Percentiles rank a stretch among this genome's conserved stretches.
Evolutionary conservation across 768 basidiomycete genomes (phyloP).

Genomic region (Suillus bovinus): DNA sequence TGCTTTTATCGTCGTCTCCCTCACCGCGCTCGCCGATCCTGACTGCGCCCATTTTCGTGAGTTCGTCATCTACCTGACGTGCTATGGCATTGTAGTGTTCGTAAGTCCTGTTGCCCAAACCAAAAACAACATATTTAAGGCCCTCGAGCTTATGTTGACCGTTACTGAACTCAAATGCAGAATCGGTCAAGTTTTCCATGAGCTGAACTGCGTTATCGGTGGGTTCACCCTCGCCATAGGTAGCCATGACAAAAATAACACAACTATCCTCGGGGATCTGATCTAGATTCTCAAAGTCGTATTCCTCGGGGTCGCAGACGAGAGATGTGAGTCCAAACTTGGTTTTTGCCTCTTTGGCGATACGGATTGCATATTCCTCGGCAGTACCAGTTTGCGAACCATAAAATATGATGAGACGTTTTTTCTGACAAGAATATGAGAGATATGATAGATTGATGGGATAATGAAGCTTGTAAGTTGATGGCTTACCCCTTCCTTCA

Average conservation of each 20-base stretch:
- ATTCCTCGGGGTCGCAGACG: slow-evolving; percentile 98
- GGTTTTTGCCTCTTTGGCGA: slow-evolving; percentile 97
- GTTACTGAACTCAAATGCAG: slow-evolving; percentile 83
- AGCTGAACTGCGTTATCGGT: slow-evolving; percentile 97
- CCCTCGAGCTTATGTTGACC: slow-evolving; percentile 75
- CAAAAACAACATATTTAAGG: slow-evolving; percentile 93
- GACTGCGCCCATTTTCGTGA: slow-evolving; percentile 78
- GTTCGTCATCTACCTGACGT: slow-evolving; percentile 68
- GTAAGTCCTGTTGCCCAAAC: slow-evolving; percentile 91
- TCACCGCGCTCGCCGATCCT: slow-evolving; percentile 91
- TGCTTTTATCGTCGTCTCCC: slow-evolving; percentile 98
- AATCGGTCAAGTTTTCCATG: slow-evolving; percentile 88
- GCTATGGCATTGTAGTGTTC: slow-evolving; percentile 96
- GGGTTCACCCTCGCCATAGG: slow-evolving; percentile 98
- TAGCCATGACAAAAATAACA: slow-evolving; percentile 95
- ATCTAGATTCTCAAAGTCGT: slow-evolving; percentile 97
- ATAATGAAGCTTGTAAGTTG: slow-evolving; percentile 7
- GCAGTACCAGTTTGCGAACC: slow-evolving; percentile 99
- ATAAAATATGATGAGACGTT: slow-evolving; percentile 95
- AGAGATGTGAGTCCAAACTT: slow-evolving; percentile 95
- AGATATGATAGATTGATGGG: slow-evolving; percentile 13
- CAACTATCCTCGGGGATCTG: slow-evolving; percentile 83
- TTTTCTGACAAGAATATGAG: slow-evolving; percentile 62
- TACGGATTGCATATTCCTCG: slow-evolving; percentile 95
- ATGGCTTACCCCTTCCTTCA: slow-evolving; percentile 84